Base-by-base conservation (phyloP, 352 stramenopile genomes). In the Phytophthora vignae region DNA sequence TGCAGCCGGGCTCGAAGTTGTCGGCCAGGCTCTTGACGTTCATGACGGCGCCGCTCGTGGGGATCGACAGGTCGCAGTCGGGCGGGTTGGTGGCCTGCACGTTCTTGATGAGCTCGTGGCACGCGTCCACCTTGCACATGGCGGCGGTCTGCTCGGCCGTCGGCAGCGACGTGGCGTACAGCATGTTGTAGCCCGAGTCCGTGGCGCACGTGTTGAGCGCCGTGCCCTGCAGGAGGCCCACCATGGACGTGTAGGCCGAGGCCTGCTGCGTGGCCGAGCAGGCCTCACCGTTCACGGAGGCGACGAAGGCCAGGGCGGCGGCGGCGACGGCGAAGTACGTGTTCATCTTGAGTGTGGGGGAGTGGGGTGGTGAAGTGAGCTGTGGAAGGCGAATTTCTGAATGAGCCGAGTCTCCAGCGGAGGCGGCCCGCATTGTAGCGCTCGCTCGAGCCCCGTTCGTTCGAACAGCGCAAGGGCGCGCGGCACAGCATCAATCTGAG, bases 41-140 rank as follows among this genome's bases (percentile, higher is more conserved):
- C 53, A 84, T 76, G 67, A 75, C 54, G 49, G 64, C 50, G 17
- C 70, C 56, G 72, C 70, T 83, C 38, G 73, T 83, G 36, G 78
- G 76, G 60, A 86, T 81, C 17, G 11, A 50, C 11, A 87, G 60
- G 36, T 73, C 58, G 60, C 79, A 87, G 70, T 87, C 64, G 12
- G 75, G 73, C 21, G 73, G 73, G 67, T 76, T 74, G 44, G 69
- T 60, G 17, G 53, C 38, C 54, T 73, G 48, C 29, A 87, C 69
- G 36, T 60, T 69, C 42, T 60, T 59, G 64, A 87, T 79, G 21
- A 87, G 64, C 15, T 61, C 50, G 53, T 82, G 55, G 73, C 79
- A 87, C 21, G 48, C 46, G 6, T 62, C 44, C 29, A 67, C 33
- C 10, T 60, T 57, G 79, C 79, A 87, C 77, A 87, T 84, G 67